Conservation (phyloP, 345 rosid genomes). For the Nasturtium officinale region DNA sequence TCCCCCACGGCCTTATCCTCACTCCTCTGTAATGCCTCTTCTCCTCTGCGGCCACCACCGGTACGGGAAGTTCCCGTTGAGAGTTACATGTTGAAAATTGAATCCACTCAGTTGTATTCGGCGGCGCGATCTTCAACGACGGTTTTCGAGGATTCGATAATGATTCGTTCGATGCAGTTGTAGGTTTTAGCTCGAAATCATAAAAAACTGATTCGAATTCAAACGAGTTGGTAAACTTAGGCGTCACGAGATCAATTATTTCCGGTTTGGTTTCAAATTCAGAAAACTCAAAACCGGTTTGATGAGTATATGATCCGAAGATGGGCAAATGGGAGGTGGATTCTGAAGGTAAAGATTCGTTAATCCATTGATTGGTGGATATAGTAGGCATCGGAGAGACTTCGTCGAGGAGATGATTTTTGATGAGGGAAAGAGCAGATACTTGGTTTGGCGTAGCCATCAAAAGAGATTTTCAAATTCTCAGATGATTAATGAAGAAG, state of each 20-base stretch:
- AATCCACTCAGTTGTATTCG: constrained; percentile 55
- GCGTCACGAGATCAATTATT: constrained; percentile 43
- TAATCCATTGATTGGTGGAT: constrained; percentile 31
- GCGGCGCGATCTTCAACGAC: constrained; percentile 56
- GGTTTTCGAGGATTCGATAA: constrained; percentile 49
- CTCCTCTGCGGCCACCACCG: constrained; percentile 29
- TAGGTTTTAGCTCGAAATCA: neutral
- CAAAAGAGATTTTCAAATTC: neutral
- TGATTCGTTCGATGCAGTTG: neutral
- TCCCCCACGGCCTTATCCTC: constrained; percentile 91
- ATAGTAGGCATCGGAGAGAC: constrained; percentile 39
- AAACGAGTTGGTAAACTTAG: constrained; percentile 11
- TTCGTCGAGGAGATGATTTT: constrained; percentile 63
- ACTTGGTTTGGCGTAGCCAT: constrained; percentile 49
- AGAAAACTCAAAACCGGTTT: constrained; percentile 28
- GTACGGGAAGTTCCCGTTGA: constrained; percentile 25
- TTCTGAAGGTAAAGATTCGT: constrained; percentile 24
- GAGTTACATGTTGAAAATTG: constrained; percentile 40
- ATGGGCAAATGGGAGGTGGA: constrained; percentile 39
- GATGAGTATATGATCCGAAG: constrained; percentile 19
- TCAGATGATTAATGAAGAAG: too few species aligned
- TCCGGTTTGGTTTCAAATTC: constrained; percentile 53
- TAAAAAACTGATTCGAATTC: constrained; percentile 42
- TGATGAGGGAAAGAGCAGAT: constrained; percentile 53
- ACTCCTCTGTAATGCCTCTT: constrained; percentile 86